Base-by-base conservation (phyloP, 2,329 filamentous ascomycete species). In the Dendryphion nanum region DNA sequence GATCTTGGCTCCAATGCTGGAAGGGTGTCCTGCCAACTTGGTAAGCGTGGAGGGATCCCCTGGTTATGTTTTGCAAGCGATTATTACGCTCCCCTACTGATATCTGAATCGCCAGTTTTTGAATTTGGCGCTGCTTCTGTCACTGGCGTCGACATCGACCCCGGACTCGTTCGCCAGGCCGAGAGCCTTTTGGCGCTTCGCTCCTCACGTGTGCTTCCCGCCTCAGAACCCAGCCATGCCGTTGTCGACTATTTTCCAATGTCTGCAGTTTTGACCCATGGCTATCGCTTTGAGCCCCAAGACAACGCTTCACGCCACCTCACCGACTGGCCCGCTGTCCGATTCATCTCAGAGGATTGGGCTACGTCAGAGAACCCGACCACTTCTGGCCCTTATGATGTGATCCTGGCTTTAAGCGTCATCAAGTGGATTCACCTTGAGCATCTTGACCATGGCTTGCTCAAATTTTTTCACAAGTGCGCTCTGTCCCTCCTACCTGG, bases 1-100 rank as follows among this genome's bases (percentile, higher is more conserved):
- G 67, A 69, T 37, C 46, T 68, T 40, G 66, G 66, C 26, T 67
- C 63, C 50, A 69, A 69, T 48, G 57, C 56, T 42, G 66, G 66
- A 33, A 52, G 43, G 20, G 61, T 68, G 28, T 51, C 57, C 31
- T 61, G 59, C 44, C 63, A 67, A 51, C 52, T 67, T 38, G 63
- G 64, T 68, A 62, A 43, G 55, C 54, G 29, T 34, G 44, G 41
- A 37, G 48, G 53, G 44, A 47, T 35, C 41, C 53, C 58, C 58
- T 43, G 36, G 45, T 44, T 36, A 24, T n/a, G 12, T 32, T n/a
- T 40, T 49, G 47, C 44, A 62, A 55, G 42, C 58, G 52, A 60
- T 45, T 61, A 61, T 61, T 43, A 44, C 47, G 42, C 35, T 41
- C 17, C 44, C 44, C 45, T 45, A 40, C 42, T 49, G 45, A 61